Base-by-base conservation (phyloP, 2,329 filamentous ascomycete genomes). In the Trichoderma brevicompactum region DNA sequence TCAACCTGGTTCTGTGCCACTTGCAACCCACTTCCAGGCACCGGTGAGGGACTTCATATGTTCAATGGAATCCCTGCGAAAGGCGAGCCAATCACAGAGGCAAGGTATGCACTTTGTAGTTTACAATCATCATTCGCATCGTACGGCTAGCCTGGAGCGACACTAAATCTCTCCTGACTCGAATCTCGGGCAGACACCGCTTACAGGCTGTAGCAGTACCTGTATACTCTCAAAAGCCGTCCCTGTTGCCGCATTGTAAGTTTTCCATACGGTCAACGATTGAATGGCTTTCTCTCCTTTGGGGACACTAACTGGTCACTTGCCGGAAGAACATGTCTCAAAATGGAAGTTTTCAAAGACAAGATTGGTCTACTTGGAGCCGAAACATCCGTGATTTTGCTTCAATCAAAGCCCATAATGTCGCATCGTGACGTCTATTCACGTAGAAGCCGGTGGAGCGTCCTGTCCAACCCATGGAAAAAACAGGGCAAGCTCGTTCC, bases 361-460 rank as follows among this genome's bases (percentile, higher is more conserved):
- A n/a, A 9, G n/a, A 46, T 63, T 54, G 49, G 60, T 17, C 48
- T 63, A 38, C 28, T 19, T n/a, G 23, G 40, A 63, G 60, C 60
- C 60, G 60, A 63, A 46, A 46, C 49, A 63, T 63, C 60, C 60
- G 60, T 46, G 38, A 34, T 8, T 15, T 63, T 40, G 49, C 49
- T 38, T 17, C 38, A 44, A 44, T 46, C 60, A 46, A 38, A 54
- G 40, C 40, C 40, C 40, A 54, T 41, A 17, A 63, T 46, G 60
- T 63, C 60, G 43, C 60, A 63, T 54, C 49, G 60, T 63, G 60
- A 63, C 60, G 60, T 54, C 17, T 44, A 10, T 44, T 54, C 38
- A 46, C 60, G 9, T n/a, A 44, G 40, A 54, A 54, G 12, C 8
- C 17, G 17, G 60, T 54, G 60, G 60, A 63, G 40, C 15, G 60